Evolutionary conservation across 805 yeast species (phyloP).

Genomic region (Metschnikowia baotianmanensis): DNA sequence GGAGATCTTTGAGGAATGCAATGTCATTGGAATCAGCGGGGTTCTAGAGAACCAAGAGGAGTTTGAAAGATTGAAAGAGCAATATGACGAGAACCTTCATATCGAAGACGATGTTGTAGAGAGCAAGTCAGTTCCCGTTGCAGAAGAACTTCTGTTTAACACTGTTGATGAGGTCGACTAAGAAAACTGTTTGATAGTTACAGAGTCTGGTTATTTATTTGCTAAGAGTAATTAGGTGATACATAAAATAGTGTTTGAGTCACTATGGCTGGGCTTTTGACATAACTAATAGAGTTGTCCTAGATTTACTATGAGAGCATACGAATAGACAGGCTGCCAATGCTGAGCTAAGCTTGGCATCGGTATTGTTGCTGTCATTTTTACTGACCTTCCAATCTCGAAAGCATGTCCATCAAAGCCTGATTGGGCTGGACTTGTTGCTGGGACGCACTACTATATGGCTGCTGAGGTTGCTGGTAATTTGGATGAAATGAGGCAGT

Average conservation of each 20-base stretch:
- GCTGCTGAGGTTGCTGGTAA: conserved; percentile 12
- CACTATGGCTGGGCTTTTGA: neutral
- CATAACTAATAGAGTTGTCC: neutral
- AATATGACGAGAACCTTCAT: conserved; percentile 36
- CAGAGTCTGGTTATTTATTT: neutral
- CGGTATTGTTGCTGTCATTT: neutral
- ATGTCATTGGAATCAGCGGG: conserved; percentile 80
- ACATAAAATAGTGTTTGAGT: neutral
- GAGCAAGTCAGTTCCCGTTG: neutral
- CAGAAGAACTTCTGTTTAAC: conserved; percentile 3
- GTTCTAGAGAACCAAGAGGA: conserved; percentile 70
- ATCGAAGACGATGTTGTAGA: conserved; percentile 7
- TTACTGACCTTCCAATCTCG: conserved; percentile 32
- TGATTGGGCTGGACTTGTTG: conserved; percentile 16
- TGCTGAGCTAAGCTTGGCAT: conserved; percentile 1
- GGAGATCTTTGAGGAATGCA: conserved; percentile 73
- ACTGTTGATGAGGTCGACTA: conserved; percentile 14
- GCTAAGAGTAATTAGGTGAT: neutral
- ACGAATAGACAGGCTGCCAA: neutral
- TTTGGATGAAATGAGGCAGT: conserved; percentile 2
- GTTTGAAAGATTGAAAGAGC: conserved; percentile 52
- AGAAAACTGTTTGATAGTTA: neutral
- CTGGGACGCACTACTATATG: conserved; percentile 12
- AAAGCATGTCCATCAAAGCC: conserved; percentile 37
- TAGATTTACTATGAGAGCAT: conserved; percentile 1